These are phyloP conservation scores for Ophiostoma sp. DNA, from an alignment of 2,329 filamentous ascomycete species.

Conservation along the genomic window DNA sequence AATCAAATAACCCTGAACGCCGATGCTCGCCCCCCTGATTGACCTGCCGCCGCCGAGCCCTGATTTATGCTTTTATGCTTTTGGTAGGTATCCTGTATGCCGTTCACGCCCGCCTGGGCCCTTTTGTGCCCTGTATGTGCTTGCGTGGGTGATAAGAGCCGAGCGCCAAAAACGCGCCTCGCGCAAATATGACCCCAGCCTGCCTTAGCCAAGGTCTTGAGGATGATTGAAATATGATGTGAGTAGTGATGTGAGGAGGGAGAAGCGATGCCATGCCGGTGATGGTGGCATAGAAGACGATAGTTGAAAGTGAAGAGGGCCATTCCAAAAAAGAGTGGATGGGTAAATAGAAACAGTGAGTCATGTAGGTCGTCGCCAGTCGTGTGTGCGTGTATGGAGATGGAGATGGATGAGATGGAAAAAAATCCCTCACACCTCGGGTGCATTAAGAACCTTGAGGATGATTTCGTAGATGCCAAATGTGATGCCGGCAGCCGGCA, in stretches of 20 bases:
- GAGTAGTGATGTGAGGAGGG: not conserved
- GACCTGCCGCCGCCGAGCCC: conserved; percentile 2
- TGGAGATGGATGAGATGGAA: no score
- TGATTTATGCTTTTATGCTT: not conserved
- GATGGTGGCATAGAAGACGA: not conserved
- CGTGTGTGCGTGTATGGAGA: not conserved
- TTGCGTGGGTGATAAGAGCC: not conserved
- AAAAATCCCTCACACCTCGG: conserved; percentile 9
- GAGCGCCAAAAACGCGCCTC: not conserved
- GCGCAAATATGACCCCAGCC: not conserved
- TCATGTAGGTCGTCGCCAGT: conserved; percentile 14
- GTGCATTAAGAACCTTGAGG: conserved; percentile 27
- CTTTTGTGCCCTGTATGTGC: not conserved
- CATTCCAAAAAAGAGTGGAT: not conserved
- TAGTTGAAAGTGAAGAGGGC: not conserved
- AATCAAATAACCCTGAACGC: conserved; percentile 5
- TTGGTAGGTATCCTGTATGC: not conserved
- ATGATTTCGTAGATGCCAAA: conserved; percentile 72
- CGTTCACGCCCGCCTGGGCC: not conserved
- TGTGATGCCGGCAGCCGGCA: conserved; percentile 92
- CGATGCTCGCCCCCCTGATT: not conserved
- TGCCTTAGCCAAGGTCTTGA: not conserved
- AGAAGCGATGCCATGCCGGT: not conserved
- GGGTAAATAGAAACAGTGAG: not conserved
- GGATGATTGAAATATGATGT: not conserved